Evolutionary conservation across 306 rosid species (phyloP), one percentile per base, ranked within the genome.

Genomic region (Vigna mungo): DNA sequence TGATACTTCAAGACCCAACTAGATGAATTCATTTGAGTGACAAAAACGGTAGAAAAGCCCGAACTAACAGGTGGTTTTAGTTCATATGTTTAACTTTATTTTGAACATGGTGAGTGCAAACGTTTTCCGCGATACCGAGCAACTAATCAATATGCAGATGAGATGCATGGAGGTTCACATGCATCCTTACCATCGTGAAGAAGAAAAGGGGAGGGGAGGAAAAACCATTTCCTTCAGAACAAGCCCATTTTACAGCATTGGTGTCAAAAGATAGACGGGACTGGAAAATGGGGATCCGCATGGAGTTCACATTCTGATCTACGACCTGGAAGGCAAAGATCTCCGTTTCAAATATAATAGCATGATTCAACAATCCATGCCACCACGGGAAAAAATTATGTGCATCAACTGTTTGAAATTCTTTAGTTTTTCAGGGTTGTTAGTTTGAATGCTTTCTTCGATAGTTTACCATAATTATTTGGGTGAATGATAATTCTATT

Each of bases 91-190:
- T 25, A 25, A 25, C 27, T 25, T 25, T 25, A 25, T 25, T 25
- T 25, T 25, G 27, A 25, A 25, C 27, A 25, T 25, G 27, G 4
- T 25, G 27, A 25, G 27, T 25, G 27, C 27, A 25, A 25, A 25
- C 27, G 27, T 25, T 25, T 25, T 25, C 27, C 27, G 27, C 27
- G 27, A 25, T 25, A 25, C 27, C 0, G 27, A 25, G 27, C 27
- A 25, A 25, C 27, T 25, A 25, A 25, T 25, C 27, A 25, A 25
- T 55, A 37, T 25, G 51, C 62, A 55, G 66, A 56, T 32, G 46
- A 44, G 71, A 58, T 75, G 18, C 72, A 68, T 67, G 71, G 59
- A 81, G 18, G 56, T 58, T 68, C 66, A 32, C 72, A 47, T 56
- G 39, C 15, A 18, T 30, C 69, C 23, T 30, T 37, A 18, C 25